Evolutionary conservation across 164 flowering plant genomes (phyloP).

Genomic region (Tetrastigma voinierianum): DNA sequence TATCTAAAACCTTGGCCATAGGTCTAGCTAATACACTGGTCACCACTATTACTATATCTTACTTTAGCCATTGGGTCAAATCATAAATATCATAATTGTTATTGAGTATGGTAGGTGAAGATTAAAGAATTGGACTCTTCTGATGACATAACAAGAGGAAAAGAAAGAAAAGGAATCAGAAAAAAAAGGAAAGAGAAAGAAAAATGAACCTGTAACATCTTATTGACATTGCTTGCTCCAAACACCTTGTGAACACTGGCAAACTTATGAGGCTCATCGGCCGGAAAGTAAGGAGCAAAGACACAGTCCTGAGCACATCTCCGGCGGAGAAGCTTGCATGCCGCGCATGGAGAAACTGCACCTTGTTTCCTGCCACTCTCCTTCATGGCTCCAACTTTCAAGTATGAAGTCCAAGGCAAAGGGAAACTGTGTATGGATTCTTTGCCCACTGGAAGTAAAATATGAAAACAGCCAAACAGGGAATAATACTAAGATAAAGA

Average conservation of each 20-base stretch:
- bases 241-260: slow-evolving; percentile 89
- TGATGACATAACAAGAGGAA: not conserved
- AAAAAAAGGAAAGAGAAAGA: slow-evolving; percentile 1
- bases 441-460: too few species aligned
- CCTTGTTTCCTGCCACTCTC: slow-evolving; percentile 52
- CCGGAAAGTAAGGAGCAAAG: slow-evolving; percentile 86
- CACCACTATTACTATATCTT: too few species aligned
- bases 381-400: slow-evolving; percentile 20
- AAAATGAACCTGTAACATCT: slow-evolving; percentile 71
- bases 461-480: not conserved
- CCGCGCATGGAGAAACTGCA: slow-evolving; percentile 76
- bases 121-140: not conserved
- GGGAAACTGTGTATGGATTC: too few species aligned
- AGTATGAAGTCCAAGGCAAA: too few species aligned
- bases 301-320: slow-evolving; percentile 77
- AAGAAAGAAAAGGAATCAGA: not conserved
- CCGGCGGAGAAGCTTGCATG: slow-evolving; percentile 79
- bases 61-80: too few species aligned
- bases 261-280: slow-evolving; percentile 87
- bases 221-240: slow-evolving; percentile 95
- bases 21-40: too few species aligned
- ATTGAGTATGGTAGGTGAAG: too few species aligned
- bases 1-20: too few species aligned
- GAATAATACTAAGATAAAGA: not conserved
- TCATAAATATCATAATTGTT: too few species aligned